phyloP scores from a whole-genome alignment of 169 alveolate species.

The Plasmodium relictum region DNA sequence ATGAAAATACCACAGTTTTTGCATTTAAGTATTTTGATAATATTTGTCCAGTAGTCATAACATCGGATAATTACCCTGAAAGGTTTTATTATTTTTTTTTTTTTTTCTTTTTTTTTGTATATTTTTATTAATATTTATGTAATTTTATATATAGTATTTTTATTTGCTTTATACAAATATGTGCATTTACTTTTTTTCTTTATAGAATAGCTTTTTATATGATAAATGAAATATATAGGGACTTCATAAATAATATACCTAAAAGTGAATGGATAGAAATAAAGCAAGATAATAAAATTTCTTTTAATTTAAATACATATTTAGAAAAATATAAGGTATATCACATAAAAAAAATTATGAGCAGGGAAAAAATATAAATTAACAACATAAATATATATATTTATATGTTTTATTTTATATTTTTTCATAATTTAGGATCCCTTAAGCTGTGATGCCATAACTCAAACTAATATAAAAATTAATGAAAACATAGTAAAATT shows the following conservation, averaged over 20 bases:
- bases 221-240: slow-evolving; percentile 71
- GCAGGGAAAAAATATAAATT: neutral
- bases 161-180: neutral
- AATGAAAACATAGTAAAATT: slow-evolving; percentile 58
- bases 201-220: slow-evolving; percentile 72
- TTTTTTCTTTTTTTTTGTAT: slow-evolving; percentile 13
- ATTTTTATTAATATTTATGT: neutral
- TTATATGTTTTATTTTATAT: neutral
- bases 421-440: slow-evolving; percentile 44
- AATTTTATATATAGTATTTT: neutral
- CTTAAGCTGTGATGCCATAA: slow-evolving; percentile 66
- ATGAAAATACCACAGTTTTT: slow-evolving; percentile 61
- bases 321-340: slow-evolving; percentile 66
- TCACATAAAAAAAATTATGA: neutral
- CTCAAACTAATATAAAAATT: slow-evolving; percentile 76
- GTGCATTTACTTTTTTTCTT: neutral
- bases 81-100: slow-evolving; percentile 37
- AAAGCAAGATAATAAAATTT: slow-evolving; percentile 60
- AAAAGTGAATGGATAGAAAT: slow-evolving; percentile 59
- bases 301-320: slow-evolving; percentile 49
- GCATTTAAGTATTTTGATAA: slow-evolving; percentile 65
- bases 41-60: slow-evolving; percentile 72
- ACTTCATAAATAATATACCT: slow-evolving; percentile 46
- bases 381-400: neutral
- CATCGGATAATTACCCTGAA: slow-evolving; percentile 76